Evolutionary conservation across 495 filamentous ascomycete species (phyloP).

Genomic region (Neurospora sp.): DNA sequence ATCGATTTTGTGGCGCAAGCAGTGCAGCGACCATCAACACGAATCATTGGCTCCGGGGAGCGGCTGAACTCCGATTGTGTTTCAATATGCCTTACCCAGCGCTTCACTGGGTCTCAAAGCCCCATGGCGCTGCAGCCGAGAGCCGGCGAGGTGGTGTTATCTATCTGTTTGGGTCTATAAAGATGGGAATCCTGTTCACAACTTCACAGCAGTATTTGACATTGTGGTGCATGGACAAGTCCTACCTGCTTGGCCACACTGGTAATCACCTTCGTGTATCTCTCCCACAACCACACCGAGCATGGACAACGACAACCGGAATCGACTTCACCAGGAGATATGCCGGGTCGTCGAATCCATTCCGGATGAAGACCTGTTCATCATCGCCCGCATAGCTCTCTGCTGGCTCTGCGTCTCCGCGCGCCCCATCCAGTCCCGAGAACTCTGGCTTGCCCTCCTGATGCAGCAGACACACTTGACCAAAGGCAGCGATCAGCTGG

Average conservation of each 20-base stretch:
- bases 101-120: background rate
- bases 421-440: constrained; percentile 8
- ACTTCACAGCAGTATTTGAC: background rate
- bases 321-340: constrained; percentile 1
- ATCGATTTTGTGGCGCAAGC: background rate
- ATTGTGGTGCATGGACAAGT: too few relatives aligned
- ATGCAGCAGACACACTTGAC: constrained; percentile 1
- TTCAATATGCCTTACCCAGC: background rate
- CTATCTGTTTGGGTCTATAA: background rate
- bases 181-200: background rate
- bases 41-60: background rate
- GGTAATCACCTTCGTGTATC: background rate
- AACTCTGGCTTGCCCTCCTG: constrained; percentile 11
- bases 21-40: background rate
- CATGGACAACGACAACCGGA: constrained; percentile 2
- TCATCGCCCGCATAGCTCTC: constrained; percentile 7
- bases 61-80: background rate
- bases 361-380: background rate
- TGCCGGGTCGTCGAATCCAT: background rate
- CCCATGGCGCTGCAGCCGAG: background rate
- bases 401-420: constrained; percentile 15
- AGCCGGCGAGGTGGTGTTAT: background rate
- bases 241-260: background rate
- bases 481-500: constrained; percentile 7
- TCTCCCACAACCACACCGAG: background rate